Percentiles rank a stretch among this genome's conserved stretches.
Evolutionary conservation across 768 basidiomycete species (phyloP).

Genomic region (Lepiota subincarnata): DNA sequence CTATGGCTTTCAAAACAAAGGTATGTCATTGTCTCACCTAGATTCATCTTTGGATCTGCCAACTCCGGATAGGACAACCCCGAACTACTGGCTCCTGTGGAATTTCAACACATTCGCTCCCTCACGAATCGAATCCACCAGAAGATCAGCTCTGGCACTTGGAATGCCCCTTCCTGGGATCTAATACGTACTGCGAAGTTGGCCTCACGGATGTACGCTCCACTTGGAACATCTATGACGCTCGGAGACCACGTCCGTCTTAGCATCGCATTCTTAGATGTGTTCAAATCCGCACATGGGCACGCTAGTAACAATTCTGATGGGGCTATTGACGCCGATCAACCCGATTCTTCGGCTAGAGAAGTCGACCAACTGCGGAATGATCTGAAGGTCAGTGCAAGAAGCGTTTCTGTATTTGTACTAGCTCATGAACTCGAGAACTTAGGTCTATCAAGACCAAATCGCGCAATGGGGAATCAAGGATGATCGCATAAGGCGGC

Average conservation of each 20-base stretch:
- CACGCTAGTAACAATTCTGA: conserved; percentile 16
- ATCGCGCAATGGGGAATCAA: conserved; percentile 68
- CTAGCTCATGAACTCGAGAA: conserved; percentile 1
- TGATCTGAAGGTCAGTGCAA: conserved; percentile 55
- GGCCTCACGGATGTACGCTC: conserved; percentile 78
- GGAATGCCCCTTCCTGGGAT: conserved; percentile 85
- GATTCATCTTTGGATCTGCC: not conserved
- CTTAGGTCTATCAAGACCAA: conserved; percentile 70
- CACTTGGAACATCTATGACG: conserved; percentile 81
- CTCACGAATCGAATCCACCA: conserved; percentile 61
- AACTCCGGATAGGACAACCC: conserved; percentile 50
- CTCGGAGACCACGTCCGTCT: conserved; percentile 83
- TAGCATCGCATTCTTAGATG: conserved; percentile 70
- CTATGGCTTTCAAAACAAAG: conserved; percentile 62
- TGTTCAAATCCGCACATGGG: conserved; percentile 49
- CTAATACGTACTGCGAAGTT: conserved; percentile 71
- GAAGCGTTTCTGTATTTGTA: conserved; percentile 3
- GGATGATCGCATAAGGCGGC: conserved; percentile 78
- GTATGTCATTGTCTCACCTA: conserved; percentile 25
- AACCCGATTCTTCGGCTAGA: conserved; percentile 21
- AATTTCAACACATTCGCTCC: conserved; percentile 55
- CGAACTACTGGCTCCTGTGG: conserved; percentile 64
- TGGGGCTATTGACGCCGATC: conserved; percentile 19
- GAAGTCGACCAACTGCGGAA: conserved; percentile 32
- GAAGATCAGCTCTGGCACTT: conserved; percentile 70